Evolutionary conservation across 2,329 filamentous ascomycete genomes (phyloP).

Genomic region (Talaromyces sp.): DNA sequence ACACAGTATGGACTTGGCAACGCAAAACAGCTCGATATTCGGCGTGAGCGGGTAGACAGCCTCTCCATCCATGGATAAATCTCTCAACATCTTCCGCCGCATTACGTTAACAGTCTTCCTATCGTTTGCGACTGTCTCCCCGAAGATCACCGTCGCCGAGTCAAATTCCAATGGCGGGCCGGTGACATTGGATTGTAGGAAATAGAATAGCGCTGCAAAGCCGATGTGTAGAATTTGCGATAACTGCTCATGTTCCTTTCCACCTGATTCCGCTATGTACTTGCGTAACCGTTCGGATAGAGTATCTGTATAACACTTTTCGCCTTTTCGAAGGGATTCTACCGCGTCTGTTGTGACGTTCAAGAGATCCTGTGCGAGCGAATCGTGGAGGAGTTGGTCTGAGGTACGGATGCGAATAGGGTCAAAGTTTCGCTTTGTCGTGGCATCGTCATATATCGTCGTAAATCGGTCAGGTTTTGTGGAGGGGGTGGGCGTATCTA

Average conservation of each 20-base stretch:
- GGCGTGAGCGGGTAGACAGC: constrained; percentile 81
- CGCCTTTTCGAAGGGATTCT: constrained; percentile 26
- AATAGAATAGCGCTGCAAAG: constrained; percentile 68
- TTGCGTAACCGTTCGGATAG: constrained; percentile 33
- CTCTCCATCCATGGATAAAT: constrained; percentile 76
- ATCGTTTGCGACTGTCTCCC: constrained; percentile 21
- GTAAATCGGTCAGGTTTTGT: constrained; percentile 19
- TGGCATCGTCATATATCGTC: constrained; percentile 32
- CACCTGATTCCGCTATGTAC: constrained; percentile 19
- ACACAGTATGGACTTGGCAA: constrained; percentile 62
- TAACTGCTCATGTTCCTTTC: constrained; percentile 21
- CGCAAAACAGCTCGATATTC: constrained; percentile 74
- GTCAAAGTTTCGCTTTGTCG: constrained; percentile 31
- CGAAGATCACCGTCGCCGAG: constrained; percentile 48
- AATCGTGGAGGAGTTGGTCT: constrained; percentile 31
- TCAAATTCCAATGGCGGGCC: constrained; percentile 70
- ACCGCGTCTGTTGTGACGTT: constrained; percentile 28
- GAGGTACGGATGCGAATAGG: constrained; percentile 34
- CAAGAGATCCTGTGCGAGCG: constrained; percentile 38
- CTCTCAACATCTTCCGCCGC: constrained; percentile 60
- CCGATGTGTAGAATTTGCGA: constrained; percentile 54
- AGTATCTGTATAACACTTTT: constrained; percentile 38
- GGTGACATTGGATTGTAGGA: constrained; percentile 82
- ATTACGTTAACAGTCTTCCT: constrained; percentile 45
- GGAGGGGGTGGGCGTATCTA: not conserved